Conservation (phyloP, 2,329 filamentous ascomycete genomes). For the Trichophyton benhamiae region DNA sequence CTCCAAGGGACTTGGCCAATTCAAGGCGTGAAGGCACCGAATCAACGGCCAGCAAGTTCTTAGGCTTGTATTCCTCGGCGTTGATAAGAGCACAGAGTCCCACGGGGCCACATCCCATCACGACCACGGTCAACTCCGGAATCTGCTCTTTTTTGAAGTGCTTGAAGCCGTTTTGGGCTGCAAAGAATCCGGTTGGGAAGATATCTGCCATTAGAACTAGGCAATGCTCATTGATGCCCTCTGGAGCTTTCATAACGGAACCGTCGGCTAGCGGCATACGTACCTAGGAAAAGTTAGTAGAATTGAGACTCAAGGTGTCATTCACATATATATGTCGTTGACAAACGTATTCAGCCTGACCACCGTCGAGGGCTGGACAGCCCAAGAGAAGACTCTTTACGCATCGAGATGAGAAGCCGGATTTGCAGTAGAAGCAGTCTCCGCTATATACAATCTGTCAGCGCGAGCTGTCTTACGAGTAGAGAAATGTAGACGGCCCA, state of each 20-base stretch:
- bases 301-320: neutral
- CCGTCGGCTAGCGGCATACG: constrained; percentile 70
- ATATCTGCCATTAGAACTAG: constrained; percentile 87
- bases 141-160: constrained; percentile 47
- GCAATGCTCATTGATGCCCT: constrained; percentile 58
- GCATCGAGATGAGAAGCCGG: constrained; percentile 66
- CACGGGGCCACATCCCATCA: constrained; percentile 76
- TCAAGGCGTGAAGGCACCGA: constrained; percentile 62
- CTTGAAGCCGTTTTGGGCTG: constrained; percentile 64
- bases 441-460: constrained; percentile 33
- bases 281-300: constrained; percentile 31
- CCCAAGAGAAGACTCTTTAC: constrained; percentile 60
- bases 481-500: constrained; percentile 16
- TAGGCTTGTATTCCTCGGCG: constrained; percentile 61
- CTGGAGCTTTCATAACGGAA: constrained; percentile 62
- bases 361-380: constrained; percentile 56
- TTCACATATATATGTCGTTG: neutral
- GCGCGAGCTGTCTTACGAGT: neutral
- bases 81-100: constrained; percentile 74
- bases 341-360: constrained; percentile 62
- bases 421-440: constrained; percentile 73
- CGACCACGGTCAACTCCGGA: constrained; percentile 56
- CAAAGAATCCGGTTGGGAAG: constrained; percentile 75
- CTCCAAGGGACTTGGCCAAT: constrained; percentile 60
- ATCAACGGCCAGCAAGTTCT: constrained; percentile 67